Evolutionary conservation across 192 early-diverging fungal species (phyloP), one percentile per base, ranked within the genome.

Genomic region (Phlyctochytrium bullatum): DNA sequence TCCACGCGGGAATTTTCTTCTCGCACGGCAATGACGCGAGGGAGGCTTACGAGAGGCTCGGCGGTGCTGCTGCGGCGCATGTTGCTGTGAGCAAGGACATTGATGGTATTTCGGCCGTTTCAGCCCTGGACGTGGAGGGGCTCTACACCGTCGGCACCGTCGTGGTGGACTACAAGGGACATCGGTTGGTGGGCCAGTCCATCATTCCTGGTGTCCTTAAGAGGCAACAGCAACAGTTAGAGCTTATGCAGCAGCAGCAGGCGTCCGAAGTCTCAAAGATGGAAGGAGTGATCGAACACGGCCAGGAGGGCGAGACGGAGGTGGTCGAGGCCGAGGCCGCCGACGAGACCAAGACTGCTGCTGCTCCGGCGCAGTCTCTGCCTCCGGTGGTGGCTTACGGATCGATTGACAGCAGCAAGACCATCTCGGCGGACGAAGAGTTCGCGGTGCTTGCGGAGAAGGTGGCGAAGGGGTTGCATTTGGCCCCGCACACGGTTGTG

Each of bases 1-100:
- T 97, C 40, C 90, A 94, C 73, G 96, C 95, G 81, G 96, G 95
- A 72, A 97, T 98, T 52, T 98, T 98, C 73, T 97, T 91, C 78
- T 93, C 85, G 78, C 79, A 93, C 87, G 94, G 87, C 3, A 90
- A 88, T 58, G 96, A 97, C 78, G 87, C 91, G 25, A 85, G 90
- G 64, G 94, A 92, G 59, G 88, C 84, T 0, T 95, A 93, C 67
- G 84, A 91, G 34, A 80, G 77, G 16, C 73, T 93, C 14, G 96
- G 96, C 64, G 93, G 93, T 23, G 85, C 89, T 66, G 93, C 86
- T 33, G 97, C 94, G 14, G 89, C 92, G 1, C 94, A 97, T 62
- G 95, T 94, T 36, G 90, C 92, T 16, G 92, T 95, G 4, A 88
- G 90, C 29, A 98, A 98, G 80, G 97, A 98, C 75, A 80, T 98